Evolutionary conservation across 495 filamentous ascomycete genomes (phyloP), one percentile per base, ranked within the genome.

Genomic region (Penicillium verhagenii): DNA sequence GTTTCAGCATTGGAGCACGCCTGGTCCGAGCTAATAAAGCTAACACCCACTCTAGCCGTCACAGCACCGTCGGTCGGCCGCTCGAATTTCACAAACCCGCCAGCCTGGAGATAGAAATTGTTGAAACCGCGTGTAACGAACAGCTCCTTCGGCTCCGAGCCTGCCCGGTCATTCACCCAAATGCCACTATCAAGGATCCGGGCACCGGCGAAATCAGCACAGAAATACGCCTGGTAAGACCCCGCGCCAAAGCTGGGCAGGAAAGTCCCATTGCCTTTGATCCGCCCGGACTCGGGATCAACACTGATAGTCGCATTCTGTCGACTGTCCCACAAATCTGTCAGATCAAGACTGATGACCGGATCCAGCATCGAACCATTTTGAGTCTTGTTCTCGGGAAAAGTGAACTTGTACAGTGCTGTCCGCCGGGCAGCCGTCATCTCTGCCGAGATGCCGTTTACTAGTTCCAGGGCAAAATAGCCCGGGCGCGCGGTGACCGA

Each of bases 341-440:
- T 84, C 29, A 90, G 63, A 59, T 90, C 87, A 21, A 89, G 67
- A 25, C 84, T 61, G 18, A 90, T 81, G 9, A 90, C 65, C 3
- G 87, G 87, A 47, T 63, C 61, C 0, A 68, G n/a, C 16, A 52
- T 51, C 2, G 65, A 51, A 24, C 80, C 77, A 29, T 78, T 71
- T 7, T 60, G 70, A 26, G 76, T 61, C 0, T 70, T 69, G 23
- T 57, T 67, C n/a, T 71, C 62, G 0, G 83, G 81, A 52, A 90
- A 90, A 3, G 76, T 81, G 60, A 92, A 92, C 19, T 74, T 79
- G 65, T 90, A 92, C 13, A 92, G 60, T 8, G 87, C 84, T 3
- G 85, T 75, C 48, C 83, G 84, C 13, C 84, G 77, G 0, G 86
- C 74, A 0, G 78, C 73, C 2, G 87, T 90, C 86, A 92, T 91